phyloP scores from a whole-genome alignment of 2,329 filamentous ascomycete species.

The Talaromyces sp. region DNA sequence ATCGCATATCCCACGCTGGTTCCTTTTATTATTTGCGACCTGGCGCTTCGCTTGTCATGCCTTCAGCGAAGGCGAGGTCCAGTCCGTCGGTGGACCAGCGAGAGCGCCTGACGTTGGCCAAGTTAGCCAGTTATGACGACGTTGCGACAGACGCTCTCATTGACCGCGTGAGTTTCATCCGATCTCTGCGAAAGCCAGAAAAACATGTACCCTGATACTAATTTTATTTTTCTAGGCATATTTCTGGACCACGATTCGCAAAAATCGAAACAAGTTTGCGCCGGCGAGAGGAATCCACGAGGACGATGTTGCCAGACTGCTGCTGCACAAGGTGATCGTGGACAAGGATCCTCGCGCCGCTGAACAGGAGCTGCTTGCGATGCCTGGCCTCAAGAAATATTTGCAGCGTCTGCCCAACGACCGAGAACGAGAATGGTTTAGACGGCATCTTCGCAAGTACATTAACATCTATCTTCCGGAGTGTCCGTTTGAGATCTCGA shows the following conservation, averaged over 20 bases:
- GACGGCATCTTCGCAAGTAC: slow-evolving; percentile 80
- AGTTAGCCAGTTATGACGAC: slow-evolving; percentile 91
- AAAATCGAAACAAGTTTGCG: slow-evolving; percentile 83
- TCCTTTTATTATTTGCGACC: neutral
- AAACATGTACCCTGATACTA: slow-evolving; percentile 1
- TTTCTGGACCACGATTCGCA: slow-evolving; percentile 95
- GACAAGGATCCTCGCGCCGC: slow-evolving; percentile 66
- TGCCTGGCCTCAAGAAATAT: slow-evolving; percentile 70
- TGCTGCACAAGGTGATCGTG: slow-evolving; percentile 64
- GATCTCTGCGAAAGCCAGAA: slow-evolving; percentile 31
- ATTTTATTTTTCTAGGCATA: slow-evolving; percentile 62
- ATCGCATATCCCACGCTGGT: neutral
- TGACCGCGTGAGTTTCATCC: slow-evolving; percentile 64
- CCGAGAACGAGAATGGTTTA: slow-evolving; percentile 82
- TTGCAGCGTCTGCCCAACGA: slow-evolving; percentile 61
- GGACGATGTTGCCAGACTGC: slow-evolving; percentile 55
- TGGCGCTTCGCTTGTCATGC: slow-evolving; percentile 19
- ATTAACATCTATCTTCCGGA: slow-evolving; percentile 89
- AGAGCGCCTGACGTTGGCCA: slow-evolving; percentile 74
- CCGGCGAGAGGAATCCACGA: slow-evolving; percentile 72
- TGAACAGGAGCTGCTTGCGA: slow-evolving; percentile 65
- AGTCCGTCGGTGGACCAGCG: slow-evolving; percentile 39
- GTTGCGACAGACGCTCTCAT: slow-evolving; percentile 91
- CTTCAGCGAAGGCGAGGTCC: slow-evolving; percentile 29
- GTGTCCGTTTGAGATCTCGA: slow-evolving; percentile 89